Conservation (phyloP, 352 stramenopile species). For the Phytopythium montanum region DNA sequence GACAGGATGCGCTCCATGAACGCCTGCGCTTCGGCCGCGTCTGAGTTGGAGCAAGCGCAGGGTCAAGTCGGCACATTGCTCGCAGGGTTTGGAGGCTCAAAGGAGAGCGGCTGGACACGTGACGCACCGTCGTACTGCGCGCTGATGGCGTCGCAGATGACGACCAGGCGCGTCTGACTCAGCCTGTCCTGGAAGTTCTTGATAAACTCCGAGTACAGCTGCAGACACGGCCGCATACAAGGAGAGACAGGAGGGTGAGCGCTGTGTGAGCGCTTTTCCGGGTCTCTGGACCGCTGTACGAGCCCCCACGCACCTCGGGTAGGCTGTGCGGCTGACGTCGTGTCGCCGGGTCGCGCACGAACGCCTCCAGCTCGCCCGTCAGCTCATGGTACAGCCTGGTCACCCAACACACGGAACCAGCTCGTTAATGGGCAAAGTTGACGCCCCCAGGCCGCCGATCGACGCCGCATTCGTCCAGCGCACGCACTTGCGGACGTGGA, state of each 20-base stretch:
- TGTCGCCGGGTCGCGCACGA: conserved; percentile 82
- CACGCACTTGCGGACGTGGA: conserved; percentile 88
- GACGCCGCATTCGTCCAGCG: not conserved
- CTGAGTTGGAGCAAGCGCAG: conserved; percentile 7
- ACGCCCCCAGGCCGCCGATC: not conserved
- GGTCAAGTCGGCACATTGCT: no score
- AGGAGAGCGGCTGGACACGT: not conserved
- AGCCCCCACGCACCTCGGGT: conserved; percentile 18
- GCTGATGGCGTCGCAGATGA: conserved; percentile 91
- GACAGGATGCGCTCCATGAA: conserved; percentile 66
- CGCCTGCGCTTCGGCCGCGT: conserved; percentile 58
- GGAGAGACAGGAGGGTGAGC: not conserved
- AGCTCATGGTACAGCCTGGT: conserved; percentile 97
- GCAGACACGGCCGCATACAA: not conserved
- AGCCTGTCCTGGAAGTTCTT: conserved; percentile 93
- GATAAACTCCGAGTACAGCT: conserved; percentile 95
- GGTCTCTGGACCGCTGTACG: no score
- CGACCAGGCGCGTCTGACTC: conserved; percentile 93
- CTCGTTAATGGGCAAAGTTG: not conserved
- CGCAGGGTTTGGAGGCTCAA: no score
- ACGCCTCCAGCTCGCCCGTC: conserved; percentile 89
- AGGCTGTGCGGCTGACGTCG: conserved; percentile 59
- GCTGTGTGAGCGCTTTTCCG: no score
- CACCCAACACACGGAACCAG: conserved; percentile 4
- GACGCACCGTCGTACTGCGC: conserved; percentile 45